phyloP scores from a whole-genome alignment of 2,329 filamentous ascomycete genomes.

The Calonectria fujianensis region DNA sequence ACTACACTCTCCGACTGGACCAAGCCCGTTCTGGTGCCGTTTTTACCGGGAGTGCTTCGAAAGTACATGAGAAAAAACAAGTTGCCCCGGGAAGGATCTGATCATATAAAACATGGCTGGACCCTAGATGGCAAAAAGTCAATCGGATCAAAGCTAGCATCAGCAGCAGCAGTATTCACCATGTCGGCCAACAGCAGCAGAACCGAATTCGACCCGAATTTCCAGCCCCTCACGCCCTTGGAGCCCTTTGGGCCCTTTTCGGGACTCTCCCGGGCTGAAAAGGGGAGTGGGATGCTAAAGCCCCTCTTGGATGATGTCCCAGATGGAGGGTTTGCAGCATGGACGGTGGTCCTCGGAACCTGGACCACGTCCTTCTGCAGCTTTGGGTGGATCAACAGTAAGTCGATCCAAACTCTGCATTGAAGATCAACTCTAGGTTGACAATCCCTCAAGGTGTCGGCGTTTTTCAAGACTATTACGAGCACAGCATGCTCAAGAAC shows the following conservation, averaged over 20 bases:
- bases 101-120: slow-evolving; percentile 2
- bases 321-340: slow-evolving; percentile 57
- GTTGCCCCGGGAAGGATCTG: neutral
- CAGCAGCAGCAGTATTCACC: neutral
- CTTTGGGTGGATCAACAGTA: slow-evolving; percentile 68
- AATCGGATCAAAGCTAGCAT: neutral
- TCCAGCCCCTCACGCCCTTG: neutral
- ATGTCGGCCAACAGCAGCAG: slow-evolving; percentile 34
- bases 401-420: neutral
- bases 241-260: too few species aligned
- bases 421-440: neutral
- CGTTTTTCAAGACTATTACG: slow-evolving; percentile 75
- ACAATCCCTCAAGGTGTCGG: slow-evolving; percentile 60
- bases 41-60: neutral
- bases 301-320: neutral
- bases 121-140: neutral
- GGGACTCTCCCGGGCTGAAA: neutral
- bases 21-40: neutral
- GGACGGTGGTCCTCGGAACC: slow-evolving; percentile 61
- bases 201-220: slow-evolving; percentile 1
- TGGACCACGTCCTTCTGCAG: slow-evolving; percentile 63
- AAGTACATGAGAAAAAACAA: neutral
- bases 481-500: slow-evolving; percentile 65
- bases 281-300: neutral
- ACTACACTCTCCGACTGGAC: neutral